Percentiles rank a stretch among this genome's conserved stretches.
phyloP scores from a whole-genome alignment of 176 grass and related monocot genomes.

The Pontederia crassipes region DNA sequence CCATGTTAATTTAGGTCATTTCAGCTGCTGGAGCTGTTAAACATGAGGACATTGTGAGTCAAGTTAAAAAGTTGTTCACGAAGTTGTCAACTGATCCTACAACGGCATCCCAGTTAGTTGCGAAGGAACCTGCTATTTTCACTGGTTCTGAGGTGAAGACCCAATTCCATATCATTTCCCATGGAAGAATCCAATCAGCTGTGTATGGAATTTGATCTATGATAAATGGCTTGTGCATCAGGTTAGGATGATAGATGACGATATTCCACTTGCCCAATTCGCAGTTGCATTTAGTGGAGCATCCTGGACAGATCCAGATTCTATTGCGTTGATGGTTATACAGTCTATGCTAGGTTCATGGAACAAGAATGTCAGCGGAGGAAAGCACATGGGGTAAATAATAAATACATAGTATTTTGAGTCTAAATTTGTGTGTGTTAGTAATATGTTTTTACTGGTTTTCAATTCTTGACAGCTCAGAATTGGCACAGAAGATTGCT shows the following conservation, averaged over 20 bases:
- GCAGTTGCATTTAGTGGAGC: conserved; percentile 90
- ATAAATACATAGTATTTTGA: conserved; percentile 13
- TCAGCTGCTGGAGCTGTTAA: conserved; percentile 80
- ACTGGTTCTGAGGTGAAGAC: conserved; percentile 82
- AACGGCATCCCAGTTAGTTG: conserved; percentile 61
- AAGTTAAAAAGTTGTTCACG: conserved; percentile 60
- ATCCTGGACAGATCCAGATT: conserved; percentile 81
- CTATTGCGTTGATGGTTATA: conserved; percentile 96
- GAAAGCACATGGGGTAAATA: conserved; percentile 82
- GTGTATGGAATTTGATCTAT: conserved; percentile 8
- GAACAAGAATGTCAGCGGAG: conserved; percentile 69
- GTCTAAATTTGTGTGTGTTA: background rate
- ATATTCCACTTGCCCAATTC: conserved; percentile 89
- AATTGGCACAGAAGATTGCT: conserved; percentile 80
- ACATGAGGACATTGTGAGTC: conserved; percentile 78
- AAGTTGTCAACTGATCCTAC: conserved; percentile 71
- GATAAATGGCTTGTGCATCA: conserved; percentile 6
- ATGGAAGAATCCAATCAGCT: background rate
- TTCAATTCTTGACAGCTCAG: conserved; percentile 45
- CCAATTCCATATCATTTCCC: conserved; percentile 1
- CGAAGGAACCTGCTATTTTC: conserved; percentile 60
- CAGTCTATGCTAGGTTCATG: conserved; percentile 96
- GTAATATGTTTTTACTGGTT: background rate
- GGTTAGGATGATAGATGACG: conserved; percentile 95
- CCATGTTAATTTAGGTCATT: conserved; percentile 55